phyloP scores from a whole-genome alignment of 1,139 yeast species.

The Candida pseudoviswanathii region DNA sequence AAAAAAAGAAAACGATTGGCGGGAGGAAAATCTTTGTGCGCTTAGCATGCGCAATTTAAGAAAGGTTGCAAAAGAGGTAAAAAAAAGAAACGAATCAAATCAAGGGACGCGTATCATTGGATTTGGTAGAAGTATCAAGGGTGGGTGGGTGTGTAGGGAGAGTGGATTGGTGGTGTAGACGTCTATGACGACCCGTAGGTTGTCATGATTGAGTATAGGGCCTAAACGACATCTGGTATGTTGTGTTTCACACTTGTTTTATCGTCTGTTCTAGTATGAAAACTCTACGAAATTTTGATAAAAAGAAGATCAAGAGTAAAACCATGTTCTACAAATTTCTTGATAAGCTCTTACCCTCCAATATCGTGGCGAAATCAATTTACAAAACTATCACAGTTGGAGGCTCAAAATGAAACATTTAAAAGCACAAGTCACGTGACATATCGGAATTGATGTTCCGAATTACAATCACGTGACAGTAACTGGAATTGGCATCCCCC shows the following conservation, averaged over 20 bases:
- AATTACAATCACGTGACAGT: too few relatives aligned
- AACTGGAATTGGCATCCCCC: too few relatives aligned
- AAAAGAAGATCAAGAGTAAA: neutral
- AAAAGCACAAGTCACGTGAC: too few relatives aligned
- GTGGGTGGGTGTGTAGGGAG: neutral
- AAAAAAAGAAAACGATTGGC: conserved; percentile 1
- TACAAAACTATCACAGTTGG: too few relatives aligned
- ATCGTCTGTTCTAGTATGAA: neutral
- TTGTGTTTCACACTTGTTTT: neutral
- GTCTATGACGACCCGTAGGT: too few relatives aligned
- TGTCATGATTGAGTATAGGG: too few relatives aligned
- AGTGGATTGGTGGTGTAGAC: too few relatives aligned
- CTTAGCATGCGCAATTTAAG: neutral
- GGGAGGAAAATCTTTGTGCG: neutral
- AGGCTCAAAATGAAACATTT: too few relatives aligned
- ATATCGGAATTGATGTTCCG: too few relatives aligned
- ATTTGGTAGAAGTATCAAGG: neutral
- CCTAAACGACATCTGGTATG: neutral
- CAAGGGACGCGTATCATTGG: neutral
- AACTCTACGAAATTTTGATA: neutral
- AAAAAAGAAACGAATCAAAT: neutral
- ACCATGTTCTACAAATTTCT: neutral
- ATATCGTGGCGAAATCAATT: too few relatives aligned
- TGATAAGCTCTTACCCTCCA: too few relatives aligned
- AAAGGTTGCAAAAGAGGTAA: conserved; percentile 1